Percentiles rank a stretch among this genome's conserved stretches.
Evolutionary conservation across 306 rosid species (phyloP).

Genomic region (Acmispon strigosus): DNA sequence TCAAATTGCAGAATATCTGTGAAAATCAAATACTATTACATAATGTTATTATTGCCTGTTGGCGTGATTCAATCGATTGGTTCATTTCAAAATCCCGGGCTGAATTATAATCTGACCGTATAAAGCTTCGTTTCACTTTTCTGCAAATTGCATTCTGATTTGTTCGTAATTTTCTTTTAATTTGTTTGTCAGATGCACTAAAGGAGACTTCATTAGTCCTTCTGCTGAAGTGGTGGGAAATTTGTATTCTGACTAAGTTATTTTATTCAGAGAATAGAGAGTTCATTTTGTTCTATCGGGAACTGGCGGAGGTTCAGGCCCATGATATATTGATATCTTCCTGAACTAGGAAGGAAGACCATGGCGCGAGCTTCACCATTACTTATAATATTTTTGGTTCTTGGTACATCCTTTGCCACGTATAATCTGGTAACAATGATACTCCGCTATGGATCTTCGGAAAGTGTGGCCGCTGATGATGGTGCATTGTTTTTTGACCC

Average conservation of each 20-base stretch:
- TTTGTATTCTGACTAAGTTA: not conserved
- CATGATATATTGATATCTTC: conserved; percentile 29
- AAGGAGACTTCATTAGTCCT: conserved; percentile 12
- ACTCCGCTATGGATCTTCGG: conserved; percentile 48
- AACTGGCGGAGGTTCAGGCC: conserved; percentile 23
- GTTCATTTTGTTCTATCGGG: conserved; percentile 17
- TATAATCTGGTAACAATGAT: conserved; percentile 66
- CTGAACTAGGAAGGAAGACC: conserved; percentile 59
- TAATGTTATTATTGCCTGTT: not conserved
- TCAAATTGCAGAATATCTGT: not conserved
- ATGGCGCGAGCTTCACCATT: conserved; percentile 63
- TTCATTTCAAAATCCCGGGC: not conserved
- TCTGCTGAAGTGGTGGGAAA: conserved; percentile 11
- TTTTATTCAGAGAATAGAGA: conserved; percentile 24
- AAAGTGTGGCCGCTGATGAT: conserved; percentile 24
- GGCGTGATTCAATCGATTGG: not conserved
- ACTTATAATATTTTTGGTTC: conserved; percentile 54
- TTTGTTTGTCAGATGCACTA: conserved; percentile 10
- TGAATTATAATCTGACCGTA: not conserved
- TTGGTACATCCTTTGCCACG: conserved; percentile 72
- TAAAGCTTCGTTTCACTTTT: not conserved
- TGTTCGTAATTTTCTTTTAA: not conserved
- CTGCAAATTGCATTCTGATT: not conserved
- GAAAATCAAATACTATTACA: not conserved
- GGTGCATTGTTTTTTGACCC: conserved; percentile 48